Evolutionary conservation across 139 green algal genomes (phyloP).

Genomic region (Raphidocelis subcapitata): DNA sequence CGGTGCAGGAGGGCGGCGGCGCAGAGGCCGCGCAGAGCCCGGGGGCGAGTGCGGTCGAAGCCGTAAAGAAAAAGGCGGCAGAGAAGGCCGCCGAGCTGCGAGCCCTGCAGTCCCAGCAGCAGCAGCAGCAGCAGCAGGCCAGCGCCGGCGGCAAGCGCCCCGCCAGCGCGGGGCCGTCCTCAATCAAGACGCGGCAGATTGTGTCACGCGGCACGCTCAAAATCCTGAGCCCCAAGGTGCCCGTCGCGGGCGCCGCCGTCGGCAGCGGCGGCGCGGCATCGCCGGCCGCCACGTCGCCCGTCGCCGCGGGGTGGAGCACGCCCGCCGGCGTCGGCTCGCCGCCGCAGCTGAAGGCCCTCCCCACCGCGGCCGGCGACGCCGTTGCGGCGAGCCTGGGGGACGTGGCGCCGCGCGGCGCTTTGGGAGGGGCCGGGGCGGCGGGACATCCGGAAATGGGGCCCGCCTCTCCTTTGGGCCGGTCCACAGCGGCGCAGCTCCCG

Average conservation of each 20-base stretch:
- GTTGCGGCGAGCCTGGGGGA: neutral
- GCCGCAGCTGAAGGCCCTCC: neutral
- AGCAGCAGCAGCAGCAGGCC: slow-evolving; percentile 2
- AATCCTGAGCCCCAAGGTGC: neutral
- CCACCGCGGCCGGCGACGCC: neutral
- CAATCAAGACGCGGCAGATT: too few relatives aligned
- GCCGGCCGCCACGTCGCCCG: neutral
- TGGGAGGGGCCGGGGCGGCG: neutral
- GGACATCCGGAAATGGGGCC: too few relatives aligned
- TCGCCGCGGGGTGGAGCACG: neutral
- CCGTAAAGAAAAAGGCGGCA: too few relatives aligned
- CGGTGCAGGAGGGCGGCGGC: too few relatives aligned
- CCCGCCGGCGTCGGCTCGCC: neutral
- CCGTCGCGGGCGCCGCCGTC: too few relatives aligned
- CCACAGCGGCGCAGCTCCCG: too few relatives aligned
- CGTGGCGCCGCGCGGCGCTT: neutral
- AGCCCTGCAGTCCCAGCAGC: neutral
- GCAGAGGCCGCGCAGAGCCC: too few relatives aligned
- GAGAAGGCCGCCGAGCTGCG: neutral
- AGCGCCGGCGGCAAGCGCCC: neutral
- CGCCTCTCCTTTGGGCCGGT: neutral
- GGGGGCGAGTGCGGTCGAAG: too few relatives aligned
- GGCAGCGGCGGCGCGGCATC: neutral
- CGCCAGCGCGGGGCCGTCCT: too few relatives aligned
- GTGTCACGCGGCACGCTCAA: neutral